Evolutionary conservation across 2,329 filamentous ascomycete species (phyloP).

Genomic region (Colletotrichum tropicale): DNA sequence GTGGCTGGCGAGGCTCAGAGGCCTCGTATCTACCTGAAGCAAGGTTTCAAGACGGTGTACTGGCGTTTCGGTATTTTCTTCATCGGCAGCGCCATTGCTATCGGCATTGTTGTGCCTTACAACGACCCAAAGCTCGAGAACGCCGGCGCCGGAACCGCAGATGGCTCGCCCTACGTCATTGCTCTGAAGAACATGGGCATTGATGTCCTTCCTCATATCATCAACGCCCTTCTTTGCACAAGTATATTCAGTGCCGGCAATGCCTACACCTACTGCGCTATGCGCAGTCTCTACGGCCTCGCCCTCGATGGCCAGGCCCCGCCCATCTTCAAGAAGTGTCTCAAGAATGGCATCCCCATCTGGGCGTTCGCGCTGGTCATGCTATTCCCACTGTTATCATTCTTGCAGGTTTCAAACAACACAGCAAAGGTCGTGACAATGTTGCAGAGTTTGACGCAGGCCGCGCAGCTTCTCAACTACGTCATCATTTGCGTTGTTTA

Average conservation of each 20-base stretch:
- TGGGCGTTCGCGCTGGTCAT: conserved; percentile 60
- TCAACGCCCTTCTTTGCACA: conserved; percentile 63
- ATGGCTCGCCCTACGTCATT: conserved; percentile 67
- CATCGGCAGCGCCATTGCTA: conserved; percentile 68
- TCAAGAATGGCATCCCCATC: conserved; percentile 63
- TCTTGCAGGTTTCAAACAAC: conserved; percentile 54
- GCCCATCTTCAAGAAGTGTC: conserved; percentile 55
- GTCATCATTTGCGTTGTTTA: conserved; percentile 61
- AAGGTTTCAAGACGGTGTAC: conserved; percentile 76
- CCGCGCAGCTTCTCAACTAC: conserved; percentile 54
- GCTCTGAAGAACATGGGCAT: conserved; percentile 62
- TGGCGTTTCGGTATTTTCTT: conserved; percentile 76
- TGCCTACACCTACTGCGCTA: conserved; percentile 51
- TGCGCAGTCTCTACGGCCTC: conserved; percentile 60
- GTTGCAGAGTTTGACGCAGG: conserved; percentile 53
- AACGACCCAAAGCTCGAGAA: conserved; percentile 59
- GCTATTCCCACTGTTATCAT: conserved; percentile 57
- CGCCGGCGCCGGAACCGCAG: conserved; percentile 46
- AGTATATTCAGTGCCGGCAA: conserved; percentile 43
- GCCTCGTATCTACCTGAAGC: conserved; percentile 67
- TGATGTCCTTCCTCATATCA: conserved; percentile 57
- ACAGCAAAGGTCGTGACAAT: conserved; percentile 56
- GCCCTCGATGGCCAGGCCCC: conserved; percentile 58
- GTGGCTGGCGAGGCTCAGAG: conserved; percentile 74
- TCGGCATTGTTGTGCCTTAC: conserved; percentile 70